Conservation (phyloP, 306 rosid genomes). For the Sicyos baderoa region DNA sequence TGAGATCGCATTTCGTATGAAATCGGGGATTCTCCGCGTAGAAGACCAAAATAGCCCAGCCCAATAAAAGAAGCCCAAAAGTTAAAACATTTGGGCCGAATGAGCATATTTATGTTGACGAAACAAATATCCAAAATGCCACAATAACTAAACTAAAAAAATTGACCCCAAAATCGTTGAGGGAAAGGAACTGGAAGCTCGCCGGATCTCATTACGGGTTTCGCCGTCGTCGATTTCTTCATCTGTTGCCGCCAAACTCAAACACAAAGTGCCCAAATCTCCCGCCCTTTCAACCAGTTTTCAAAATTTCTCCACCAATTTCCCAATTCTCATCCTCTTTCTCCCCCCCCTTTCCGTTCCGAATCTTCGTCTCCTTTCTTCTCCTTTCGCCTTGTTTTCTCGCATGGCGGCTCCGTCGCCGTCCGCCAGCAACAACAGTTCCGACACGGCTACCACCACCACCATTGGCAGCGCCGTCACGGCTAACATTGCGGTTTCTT, state of each 20-base stretch:
- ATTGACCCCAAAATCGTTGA: conserved; percentile 8
- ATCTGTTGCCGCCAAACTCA: conserved; percentile 20
- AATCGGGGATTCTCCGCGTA: too few relatives aligned
- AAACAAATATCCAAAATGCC: background rate
- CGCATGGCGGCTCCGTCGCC: conserved; percentile 41
- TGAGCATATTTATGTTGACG: background rate
- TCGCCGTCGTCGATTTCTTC: conserved; percentile 16
- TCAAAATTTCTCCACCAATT: background rate
- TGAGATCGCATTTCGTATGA: too few relatives aligned
- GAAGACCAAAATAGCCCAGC: background rate
- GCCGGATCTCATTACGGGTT: conserved; percentile 16
- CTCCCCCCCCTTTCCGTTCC: background rate
- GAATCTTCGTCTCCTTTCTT: background rate
- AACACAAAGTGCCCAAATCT: conserved; percentile 9
- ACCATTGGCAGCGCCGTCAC: conserved; percentile 19
- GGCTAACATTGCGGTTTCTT: conserved; percentile 17
- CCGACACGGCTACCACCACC: conserved; percentile 4
- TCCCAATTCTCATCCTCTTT: background rate
- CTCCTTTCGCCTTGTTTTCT: background rate
- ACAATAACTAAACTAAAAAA: background rate
- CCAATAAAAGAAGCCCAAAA: conserved; percentile 3
- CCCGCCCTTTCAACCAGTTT: conserved; percentile 13
- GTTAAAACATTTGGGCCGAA: background rate
- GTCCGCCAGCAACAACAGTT: conserved; percentile 25
- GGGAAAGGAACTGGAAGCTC: conserved; percentile 7